A percentile compares a stretch with the other conserved stretches of the same genome.
Conservation (phyloP, 306 rosid species). For the Inga leiocalycina region DNA sequence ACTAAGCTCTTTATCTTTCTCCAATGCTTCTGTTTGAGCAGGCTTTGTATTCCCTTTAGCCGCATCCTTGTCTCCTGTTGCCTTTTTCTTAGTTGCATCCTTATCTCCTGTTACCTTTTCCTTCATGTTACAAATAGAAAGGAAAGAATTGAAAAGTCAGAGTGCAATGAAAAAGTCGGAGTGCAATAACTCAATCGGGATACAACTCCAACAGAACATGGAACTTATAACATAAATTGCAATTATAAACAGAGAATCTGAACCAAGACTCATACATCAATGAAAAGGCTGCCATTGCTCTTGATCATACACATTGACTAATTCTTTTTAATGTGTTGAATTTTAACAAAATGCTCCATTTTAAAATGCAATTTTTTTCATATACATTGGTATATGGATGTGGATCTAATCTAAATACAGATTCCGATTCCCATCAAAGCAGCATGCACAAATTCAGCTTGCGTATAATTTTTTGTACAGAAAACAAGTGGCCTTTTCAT, state of each 20-base stretch:
- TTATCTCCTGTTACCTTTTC: slow-evolving; percentile 50
- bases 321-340: not conserved
- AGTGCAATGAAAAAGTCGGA: not conserved
- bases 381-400: not conserved
- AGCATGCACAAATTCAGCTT: slow-evolving; percentile 3
- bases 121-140: slow-evolving; percentile 43
- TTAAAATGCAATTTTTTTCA: not conserved
- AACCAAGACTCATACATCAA: not conserved
- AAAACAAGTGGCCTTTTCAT: not conserved
- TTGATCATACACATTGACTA: not conserved
- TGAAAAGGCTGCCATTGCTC: not conserved
- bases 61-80: slow-evolving; percentile 49
- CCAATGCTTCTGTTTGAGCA: slow-evolving; percentile 51
- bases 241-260: slow-evolving; percentile 5
- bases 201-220: slow-evolving; percentile 26
- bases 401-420: not conserved
- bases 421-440: not conserved
- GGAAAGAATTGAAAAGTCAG: slow-evolving; percentile 23
- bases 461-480: not conserved
- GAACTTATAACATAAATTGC: slow-evolving; percentile 12
- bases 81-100: slow-evolving; percentile 54
- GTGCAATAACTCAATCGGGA: slow-evolving; percentile 24
- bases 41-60: slow-evolving; percentile 61
- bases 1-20: slow-evolving; percentile 77
- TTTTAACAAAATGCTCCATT: slow-evolving; percentile 15